Conservation (phyloP, 1,139 yeast genomes). For the Sugiyamaella neomexicana region DNA sequence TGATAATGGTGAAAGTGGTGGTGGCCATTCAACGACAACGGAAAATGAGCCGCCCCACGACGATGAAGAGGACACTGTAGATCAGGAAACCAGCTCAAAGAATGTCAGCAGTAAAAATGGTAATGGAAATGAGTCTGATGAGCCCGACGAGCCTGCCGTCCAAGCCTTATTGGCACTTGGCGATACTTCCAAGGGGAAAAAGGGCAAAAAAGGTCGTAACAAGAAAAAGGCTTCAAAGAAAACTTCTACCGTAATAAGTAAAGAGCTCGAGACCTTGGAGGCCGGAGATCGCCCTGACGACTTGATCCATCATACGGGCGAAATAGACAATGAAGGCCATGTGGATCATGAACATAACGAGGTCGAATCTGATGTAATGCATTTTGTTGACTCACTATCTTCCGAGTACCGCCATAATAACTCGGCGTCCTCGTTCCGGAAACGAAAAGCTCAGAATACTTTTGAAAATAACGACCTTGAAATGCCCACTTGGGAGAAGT, state of each 20-base stretch:
- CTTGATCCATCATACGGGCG: too few relatives aligned
- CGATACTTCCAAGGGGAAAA: slow-evolving; percentile 25
- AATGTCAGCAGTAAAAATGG: neutral
- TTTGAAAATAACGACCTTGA: slow-evolving; percentile 18
- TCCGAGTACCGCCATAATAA: neutral
- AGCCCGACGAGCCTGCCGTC: slow-evolving; percentile 32
- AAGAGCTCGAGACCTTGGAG: slow-evolving; percentile 16
- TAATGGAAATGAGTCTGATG: slow-evolving; percentile 23
- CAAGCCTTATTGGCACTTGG: slow-evolving; percentile 37
- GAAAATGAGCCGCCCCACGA: neutral
- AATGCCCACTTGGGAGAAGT: slow-evolving; percentile 29
- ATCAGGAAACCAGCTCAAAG: neutral
- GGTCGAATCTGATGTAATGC: slow-evolving; percentile 23
- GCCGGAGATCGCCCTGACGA: too few relatives aligned
- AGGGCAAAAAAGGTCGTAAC: slow-evolving; percentile 18
- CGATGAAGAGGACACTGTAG: neutral
- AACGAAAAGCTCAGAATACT: slow-evolving; percentile 17
- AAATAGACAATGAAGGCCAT: slow-evolving; percentile 26
- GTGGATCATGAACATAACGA: neutral
- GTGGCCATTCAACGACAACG: neutral
- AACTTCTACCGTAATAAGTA: neutral
- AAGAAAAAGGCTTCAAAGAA: slow-evolving; percentile 17
- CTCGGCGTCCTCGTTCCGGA: slow-evolving; percentile 6
- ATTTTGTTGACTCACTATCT: slow-evolving; percentile 22
- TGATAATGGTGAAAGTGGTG: neutral